These are phyloP conservation scores for Rhizopus delemar DNA, from an alignment of 371 early-diverging fungal genomes.

Conservation along the genomic window DNA sequence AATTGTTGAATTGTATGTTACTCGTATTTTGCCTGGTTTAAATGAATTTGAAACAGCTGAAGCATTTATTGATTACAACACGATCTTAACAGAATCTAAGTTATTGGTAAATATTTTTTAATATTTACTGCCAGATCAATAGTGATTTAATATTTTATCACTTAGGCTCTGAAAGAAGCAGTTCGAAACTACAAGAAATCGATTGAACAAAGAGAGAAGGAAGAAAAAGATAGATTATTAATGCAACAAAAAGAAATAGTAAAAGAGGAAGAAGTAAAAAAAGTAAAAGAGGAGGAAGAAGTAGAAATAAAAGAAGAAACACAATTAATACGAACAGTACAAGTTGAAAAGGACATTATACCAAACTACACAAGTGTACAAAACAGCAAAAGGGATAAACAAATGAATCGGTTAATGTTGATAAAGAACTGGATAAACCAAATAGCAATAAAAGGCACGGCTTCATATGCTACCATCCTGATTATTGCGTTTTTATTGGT, in stretches of 20 bases:
- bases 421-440: conserved; percentile 34
- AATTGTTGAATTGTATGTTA: conserved; percentile 34
- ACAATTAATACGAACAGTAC: neutral
- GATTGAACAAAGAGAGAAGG: conserved; percentile 7
- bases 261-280: conserved; percentile 10
- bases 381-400: neutral
- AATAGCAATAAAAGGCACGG: conserved; percentile 18
- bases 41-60: conserved; percentile 44
- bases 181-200: conserved; percentile 19
- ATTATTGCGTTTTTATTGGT: conserved; percentile 34
- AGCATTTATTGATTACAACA: conserved; percentile 43
- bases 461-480: conserved; percentile 26
- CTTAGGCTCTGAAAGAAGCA: conserved; percentile 15
- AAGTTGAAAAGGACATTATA: conserved; percentile 2
- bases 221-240: too few relatives aligned
- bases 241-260: conserved; percentile 2
- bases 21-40: conserved; percentile 31
- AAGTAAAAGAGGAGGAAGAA: conserved; percentile 4
- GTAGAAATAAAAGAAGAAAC: conserved; percentile 14
- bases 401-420: neutral
- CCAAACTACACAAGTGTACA: neutral
- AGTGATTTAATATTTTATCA: neutral
- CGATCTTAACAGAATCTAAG: conserved; percentile 30
- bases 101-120: conserved; percentile 34
- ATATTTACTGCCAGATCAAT: neutral